Evolutionary conservation across 768 basidiomycete genomes (phyloP), one percentile per base, ranked within the genome.

Genomic region (Macrolepiota albuminosa): DNA sequence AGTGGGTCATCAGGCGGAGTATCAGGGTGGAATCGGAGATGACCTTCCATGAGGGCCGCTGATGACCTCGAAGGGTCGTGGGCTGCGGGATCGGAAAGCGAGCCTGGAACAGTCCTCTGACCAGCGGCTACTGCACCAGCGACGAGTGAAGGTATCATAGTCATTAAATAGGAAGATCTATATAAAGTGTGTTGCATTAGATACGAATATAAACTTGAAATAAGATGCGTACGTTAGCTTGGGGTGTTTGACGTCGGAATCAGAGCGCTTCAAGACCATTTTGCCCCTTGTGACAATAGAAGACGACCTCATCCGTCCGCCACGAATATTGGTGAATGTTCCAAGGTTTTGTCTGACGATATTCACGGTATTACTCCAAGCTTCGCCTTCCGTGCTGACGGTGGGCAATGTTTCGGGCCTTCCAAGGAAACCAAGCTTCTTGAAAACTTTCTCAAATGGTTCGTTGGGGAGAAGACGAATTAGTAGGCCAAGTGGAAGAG

Each of bases 11-110:
- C 84, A 36, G 72, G 76, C 49, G 82, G 77, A 2, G 93, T 95
- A 40, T 91, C 91, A 0, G 94, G 94, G 68, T 97, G 95, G 6
- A 96, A 76, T 70, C 93, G 92, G 16, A 94, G 78, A 72, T 84
- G 90, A 62, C 93, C 93, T 70, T 90, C 85, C 86, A 86, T 92
- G 7, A 94, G 78, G 2, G 89, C 91, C 10, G 91, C 87, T 34
- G 91, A 88, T 10, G 91, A 88, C 69, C 81, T 81, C 36, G 92
- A 91, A 16, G 93, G 91, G 70, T 93, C 89, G 59, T 79, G 76
- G 54, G 84, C 79, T 31, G 89, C 84, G 36, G 91, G 92, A 71
- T 94, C 88, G 1, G 87, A 87, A 7, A 91, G 75, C 4, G 83
- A 80, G 39, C 83, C 81, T 31, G 66, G 70, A 81, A 77, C 82